Evolutionary conservation across 768 basidiomycete species (phyloP).

Genomic region (Russula brevipes): DNA sequence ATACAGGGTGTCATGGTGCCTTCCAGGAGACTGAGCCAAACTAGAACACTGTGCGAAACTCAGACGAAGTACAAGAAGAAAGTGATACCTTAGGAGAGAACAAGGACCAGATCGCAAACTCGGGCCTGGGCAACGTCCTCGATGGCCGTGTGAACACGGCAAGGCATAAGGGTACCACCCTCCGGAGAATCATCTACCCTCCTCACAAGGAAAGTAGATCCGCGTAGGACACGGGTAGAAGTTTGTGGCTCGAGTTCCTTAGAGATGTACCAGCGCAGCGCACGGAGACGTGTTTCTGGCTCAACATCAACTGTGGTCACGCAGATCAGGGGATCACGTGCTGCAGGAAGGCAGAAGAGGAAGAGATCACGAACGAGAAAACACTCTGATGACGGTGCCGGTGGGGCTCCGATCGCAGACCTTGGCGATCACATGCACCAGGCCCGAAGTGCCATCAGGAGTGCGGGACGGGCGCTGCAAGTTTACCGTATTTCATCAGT

Average conservation of each 20-base stretch:
- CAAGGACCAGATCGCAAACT: conserved; percentile 14
- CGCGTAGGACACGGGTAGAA: conserved; percentile 13
- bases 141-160: conserved; percentile 18
- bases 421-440: conserved; percentile 16
- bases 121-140: conserved; percentile 11
- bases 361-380: conserved; percentile 3
- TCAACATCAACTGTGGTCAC: conserved; percentile 9
- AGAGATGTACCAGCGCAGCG: conserved; percentile 22
- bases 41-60: background rate
- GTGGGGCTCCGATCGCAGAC: conserved; percentile 4
- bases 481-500: background rate
- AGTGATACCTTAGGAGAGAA: conserved; percentile 4
- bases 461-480: conserved; percentile 9
- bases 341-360: background rate
- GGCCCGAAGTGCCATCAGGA: background rate
- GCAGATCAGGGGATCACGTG: background rate
- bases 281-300: conserved; percentile 19
- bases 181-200: background rate
- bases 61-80: background rate
- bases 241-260: conserved; percentile 12
- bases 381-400: conserved; percentile 2
- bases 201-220: conserved; percentile 14
- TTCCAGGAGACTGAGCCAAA: background rate
- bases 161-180: conserved; percentile 1
- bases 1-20: background rate